These are phyloP conservation scores for Cladosporium sp. DNA, from an alignment of 2,329 filamentous ascomycete species.

Conservation along the genomic window DNA sequence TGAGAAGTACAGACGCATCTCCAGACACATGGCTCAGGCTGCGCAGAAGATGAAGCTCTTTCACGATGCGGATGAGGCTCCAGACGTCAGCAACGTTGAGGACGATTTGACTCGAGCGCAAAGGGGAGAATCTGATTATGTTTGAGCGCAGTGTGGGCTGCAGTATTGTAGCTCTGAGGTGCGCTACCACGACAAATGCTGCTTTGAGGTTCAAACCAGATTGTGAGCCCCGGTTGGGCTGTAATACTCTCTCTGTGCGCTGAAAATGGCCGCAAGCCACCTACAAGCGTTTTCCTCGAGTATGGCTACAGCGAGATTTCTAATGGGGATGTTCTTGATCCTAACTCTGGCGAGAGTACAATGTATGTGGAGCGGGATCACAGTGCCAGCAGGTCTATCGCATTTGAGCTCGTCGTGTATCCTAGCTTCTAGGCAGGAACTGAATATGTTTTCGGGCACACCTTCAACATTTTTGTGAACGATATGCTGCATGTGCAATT, in stretches of 20 bases:
- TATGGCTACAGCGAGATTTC: no score
- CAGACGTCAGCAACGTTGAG: background rate
- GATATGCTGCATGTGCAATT: background rate
- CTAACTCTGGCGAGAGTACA: background rate
- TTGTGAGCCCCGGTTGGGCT: no score
- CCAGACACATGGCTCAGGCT: background rate
- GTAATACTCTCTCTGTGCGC: no score
- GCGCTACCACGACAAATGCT: no score
- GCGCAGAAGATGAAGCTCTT: background rate
- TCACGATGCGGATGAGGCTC: background rate
- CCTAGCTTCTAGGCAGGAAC: background rate
- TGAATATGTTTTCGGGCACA: background rate
- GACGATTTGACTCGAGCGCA: background rate
- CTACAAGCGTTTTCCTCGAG: no score
- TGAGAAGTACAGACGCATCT: background rate
- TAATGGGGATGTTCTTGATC: background rate
- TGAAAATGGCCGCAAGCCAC: no score
- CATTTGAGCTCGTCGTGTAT: background rate
- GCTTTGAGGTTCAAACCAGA: no score
- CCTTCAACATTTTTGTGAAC: background rate
- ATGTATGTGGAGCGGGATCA: background rate
- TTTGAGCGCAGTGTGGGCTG: background rate
- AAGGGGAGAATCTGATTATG: background rate
- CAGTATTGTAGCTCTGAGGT: no score
- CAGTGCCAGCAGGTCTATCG: background rate